Evolutionary conservation across 768 basidiomycete species (phyloP).

Genomic region (Xerocomellus dryophilus): DNA sequence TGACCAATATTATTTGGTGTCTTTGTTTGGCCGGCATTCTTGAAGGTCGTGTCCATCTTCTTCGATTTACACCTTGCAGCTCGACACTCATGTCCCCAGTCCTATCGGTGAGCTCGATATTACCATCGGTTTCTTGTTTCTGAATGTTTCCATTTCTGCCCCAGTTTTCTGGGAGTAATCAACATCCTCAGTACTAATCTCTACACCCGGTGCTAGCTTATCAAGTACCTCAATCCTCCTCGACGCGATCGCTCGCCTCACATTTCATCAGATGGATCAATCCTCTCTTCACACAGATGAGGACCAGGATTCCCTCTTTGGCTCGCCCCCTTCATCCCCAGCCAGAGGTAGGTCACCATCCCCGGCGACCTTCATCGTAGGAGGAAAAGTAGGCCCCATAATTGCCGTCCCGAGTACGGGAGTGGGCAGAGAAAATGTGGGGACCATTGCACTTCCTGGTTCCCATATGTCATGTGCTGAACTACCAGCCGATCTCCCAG

Average conservation of each 20-base stretch:
- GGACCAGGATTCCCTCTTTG: conserved; percentile 75
- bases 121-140: neutral
- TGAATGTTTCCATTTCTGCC: neutral
- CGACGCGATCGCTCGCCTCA: conserved; percentile 13
- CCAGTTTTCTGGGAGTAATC: neutral
- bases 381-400: conserved; percentile 14
- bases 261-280: conserved; percentile 20
- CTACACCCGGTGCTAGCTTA: neutral
- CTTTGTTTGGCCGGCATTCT: conserved; percentile 1
- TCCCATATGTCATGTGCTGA: conserved; percentile 82
- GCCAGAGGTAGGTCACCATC: conserved; percentile 75
- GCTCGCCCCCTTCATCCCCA: conserved; percentile 72
- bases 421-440: conserved; percentile 58
- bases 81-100: neutral
- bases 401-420: conserved; percentile 29
- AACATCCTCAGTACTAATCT: conserved; percentile 3
- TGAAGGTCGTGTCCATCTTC: neutral
- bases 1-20: conserved; percentile 6
- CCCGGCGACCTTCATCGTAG: conserved; percentile 34
- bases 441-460: conserved; percentile 98
- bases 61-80: neutral
- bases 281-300: conserved; percentile 18
- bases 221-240: conserved; percentile 20
- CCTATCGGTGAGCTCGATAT: conserved; percentile 4
- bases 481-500: conserved; percentile 79